Conservation (phyloP, 2,329 filamentous ascomycete genomes). For the Aspergillus sp. region DNA sequence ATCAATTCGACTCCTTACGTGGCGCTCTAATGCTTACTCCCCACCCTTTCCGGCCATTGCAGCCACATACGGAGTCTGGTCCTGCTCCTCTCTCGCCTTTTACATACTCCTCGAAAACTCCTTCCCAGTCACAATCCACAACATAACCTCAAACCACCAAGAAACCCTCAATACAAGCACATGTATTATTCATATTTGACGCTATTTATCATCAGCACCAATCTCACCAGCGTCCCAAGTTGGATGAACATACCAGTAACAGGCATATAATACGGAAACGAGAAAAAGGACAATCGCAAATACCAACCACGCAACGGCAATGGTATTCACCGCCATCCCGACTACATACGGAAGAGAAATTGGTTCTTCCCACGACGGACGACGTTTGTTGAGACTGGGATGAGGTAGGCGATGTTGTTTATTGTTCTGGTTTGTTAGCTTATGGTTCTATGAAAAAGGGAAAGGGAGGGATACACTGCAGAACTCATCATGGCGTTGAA, state of each 20-base stretch:
- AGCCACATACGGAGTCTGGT: slow-evolving; percentile 5
- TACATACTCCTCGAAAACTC: slow-evolving; percentile 35
- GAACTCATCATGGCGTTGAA: slow-evolving; percentile 50
- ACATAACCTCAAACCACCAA: slow-evolving; percentile 30
- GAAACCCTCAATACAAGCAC: slow-evolving; percentile 40
- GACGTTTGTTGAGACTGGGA: slow-evolving; percentile 44
- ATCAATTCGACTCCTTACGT: slow-evolving; percentile 24
- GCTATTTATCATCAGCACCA: slow-evolving; percentile 7
- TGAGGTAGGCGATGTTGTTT: slow-evolving; percentile 42
- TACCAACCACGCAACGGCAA: slow-evolving; percentile 42
- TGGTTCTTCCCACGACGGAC: slow-evolving; percentile 37
- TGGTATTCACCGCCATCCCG: slow-evolving; percentile 39
- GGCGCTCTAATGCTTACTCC: slow-evolving; percentile 27
- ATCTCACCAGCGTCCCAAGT: no score
- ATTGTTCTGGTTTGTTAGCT: slow-evolving; percentile 30
- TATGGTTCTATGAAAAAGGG: not conserved
- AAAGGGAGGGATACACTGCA: slow-evolving; percentile 9
- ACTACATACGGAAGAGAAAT: slow-evolving; percentile 38
- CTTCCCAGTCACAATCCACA: slow-evolving; percentile 40
- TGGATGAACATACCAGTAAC: slow-evolving; percentile 16
- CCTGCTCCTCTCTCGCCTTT: slow-evolving; percentile 54
- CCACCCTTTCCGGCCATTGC: slow-evolving; percentile 15
- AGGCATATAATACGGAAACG: slow-evolving; percentile 36
- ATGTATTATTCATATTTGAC: slow-evolving; percentile 46
- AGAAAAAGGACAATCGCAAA: slow-evolving; percentile 49